Base-by-base conservation (phyloP, 75 land plant species). In the Pseudotsuga menziesii region DNA sequence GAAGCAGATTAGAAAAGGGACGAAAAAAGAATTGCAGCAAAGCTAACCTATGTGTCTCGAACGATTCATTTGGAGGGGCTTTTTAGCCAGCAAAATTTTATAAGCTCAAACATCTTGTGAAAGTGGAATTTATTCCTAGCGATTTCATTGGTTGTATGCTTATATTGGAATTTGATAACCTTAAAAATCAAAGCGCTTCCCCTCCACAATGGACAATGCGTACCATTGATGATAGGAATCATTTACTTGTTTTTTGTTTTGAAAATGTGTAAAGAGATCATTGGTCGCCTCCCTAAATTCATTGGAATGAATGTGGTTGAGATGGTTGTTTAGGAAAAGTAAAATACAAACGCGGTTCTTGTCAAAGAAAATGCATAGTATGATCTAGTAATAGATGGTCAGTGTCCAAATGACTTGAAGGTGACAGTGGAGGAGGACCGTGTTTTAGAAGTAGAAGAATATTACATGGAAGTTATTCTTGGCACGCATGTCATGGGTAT, bases 151-250 rank as follows among this genome's bases (percentile, higher is more conserved):
- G 97, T 64, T 93, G 98, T 56, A 91, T 93, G 14, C 87, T 93
- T 79, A 80, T 73, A 58, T 82, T 93, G 95, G 98, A 95, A 20
- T 94, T 97, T 88, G 99, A 97, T 79, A 97, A 97, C 78, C 86
- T 97, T 79, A 91, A 88, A 88, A 92, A 84, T 79, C 93, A 97
- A 80, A 91, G 88, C 78, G 98, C 94, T 54, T 85, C 98, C 26
- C 98, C 99, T 79, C 91, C 98, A 56, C 99, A 97, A 71, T 97
- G 98, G 98, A 97, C 93, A 25, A 89, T 97, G 99, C 92, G 98
- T 58, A 89, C 88, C 71, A 80, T 87, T 77, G 92, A 97, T 89
- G 98, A 97, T 80, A 94, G 98, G 88, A 97, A 97, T 71, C 95
- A 93, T 15, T 83, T 97, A 62, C 80, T 97, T 35, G 77, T n/a